Base-by-base conservation (phyloP, 164 flowering plant genomes). In the Houttuynia cordata region DNA sequence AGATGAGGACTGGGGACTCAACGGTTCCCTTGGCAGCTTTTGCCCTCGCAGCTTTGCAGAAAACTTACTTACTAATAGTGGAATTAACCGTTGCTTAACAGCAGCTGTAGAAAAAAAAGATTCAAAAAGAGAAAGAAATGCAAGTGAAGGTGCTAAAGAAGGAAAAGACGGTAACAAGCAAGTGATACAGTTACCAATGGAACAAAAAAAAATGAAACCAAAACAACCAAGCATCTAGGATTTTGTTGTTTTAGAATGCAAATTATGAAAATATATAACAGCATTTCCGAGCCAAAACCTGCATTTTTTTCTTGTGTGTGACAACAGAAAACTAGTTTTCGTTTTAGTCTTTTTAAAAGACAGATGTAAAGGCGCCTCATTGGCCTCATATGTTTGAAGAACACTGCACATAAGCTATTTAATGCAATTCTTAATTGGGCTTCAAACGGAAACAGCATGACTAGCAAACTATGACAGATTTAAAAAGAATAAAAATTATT, bases 31-130 rank as follows among this genome's bases (percentile, higher is more conserved):
- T 58, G 71, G 72, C 25, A 14, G 20, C 63, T 65, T 80, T 64
- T 54, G 24, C 10, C 94, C 80, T 67, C 81, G 74, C 54, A 87
- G 73, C 74, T 76, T 87, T 40, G 84, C 74, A 24, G 62, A 73
- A 57, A 86, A 64, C 76, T 74, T 86, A 18, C 81, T 68, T 22
- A 91, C 66, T 50, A 85, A 74, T 62, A 53, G 66, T 19, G 74
- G 64, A 59, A 90, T 69, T 60, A 62, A 69, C 51, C 80, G 73
- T 4, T 60, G 61, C 57, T 57, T 82, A 59, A 41, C 65, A 55
- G 62, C 71, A 73, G 77, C 92, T 81, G 86, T 74, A 76, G 67
- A 54, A 24, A 24, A 21, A 42, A 62, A 37, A 73, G 9, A 56
- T 41, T 9, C 13, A 8, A 41, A 41, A 17, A 14, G 15, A 47